Evolutionary conservation across 1,284 basidiomycete species (phyloP).

Genomic region (Melanopsichium pennsylvanicum): DNA sequence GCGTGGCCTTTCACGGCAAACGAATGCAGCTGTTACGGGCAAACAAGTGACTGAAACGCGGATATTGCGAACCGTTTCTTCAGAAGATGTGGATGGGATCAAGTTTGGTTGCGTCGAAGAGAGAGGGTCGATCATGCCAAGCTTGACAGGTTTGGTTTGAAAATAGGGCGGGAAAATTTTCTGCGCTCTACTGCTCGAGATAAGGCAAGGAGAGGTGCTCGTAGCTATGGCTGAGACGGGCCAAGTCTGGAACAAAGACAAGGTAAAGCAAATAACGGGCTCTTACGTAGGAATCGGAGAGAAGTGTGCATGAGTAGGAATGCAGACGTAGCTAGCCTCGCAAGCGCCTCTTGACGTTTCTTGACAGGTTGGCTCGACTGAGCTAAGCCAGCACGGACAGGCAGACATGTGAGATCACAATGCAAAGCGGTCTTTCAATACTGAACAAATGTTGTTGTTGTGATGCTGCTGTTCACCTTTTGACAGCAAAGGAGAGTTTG

Average conservation of each 20-base stretch:
- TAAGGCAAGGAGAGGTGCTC: neutral
- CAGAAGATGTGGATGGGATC: neutral
- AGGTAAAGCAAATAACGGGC: neutral
- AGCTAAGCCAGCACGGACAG: no score
- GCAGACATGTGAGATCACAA: constrained; percentile 4
- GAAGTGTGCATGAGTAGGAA: constrained; percentile 6
- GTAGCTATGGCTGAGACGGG: neutral
- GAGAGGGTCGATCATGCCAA: neutral
- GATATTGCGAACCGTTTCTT: constrained; percentile 11
- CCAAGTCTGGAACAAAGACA: neutral
- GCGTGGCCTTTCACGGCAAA: no score
- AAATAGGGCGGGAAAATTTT: neutral
- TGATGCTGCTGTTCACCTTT: no score
- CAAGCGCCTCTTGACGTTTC: constrained; percentile 1
- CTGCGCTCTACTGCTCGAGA: neutral
- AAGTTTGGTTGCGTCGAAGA: neutral
- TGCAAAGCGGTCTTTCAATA: no score
- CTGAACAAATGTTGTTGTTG: no score
- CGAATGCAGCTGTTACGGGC: neutral
- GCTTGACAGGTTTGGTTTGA: constrained; percentile 10
- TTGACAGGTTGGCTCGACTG: no score
- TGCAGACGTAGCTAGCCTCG: constrained; percentile 1
- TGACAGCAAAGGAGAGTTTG: no score
- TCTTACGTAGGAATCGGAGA: neutral
- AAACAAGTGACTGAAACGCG: constrained; percentile 8